Evolutionary conservation across 2,329 filamentous ascomycete genomes (phyloP), one percentile per base, ranked within the genome.

Genomic region (Dendrostoma leiphaemia): DNA sequence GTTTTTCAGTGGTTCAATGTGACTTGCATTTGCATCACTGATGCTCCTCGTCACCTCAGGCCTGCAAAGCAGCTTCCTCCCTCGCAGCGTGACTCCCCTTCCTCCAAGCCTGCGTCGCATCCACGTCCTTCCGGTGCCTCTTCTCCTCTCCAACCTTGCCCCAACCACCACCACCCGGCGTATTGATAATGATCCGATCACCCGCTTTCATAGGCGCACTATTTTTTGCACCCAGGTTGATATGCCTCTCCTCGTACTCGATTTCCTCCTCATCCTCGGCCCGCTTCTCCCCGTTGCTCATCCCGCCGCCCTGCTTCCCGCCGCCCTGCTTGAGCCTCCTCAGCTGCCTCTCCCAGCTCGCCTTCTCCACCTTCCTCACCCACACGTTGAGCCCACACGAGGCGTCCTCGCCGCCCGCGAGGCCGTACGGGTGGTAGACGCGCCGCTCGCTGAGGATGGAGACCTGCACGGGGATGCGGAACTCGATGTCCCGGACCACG

Each of bases 351-450:
- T 78, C 76, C 67, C 76, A 77, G 62, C 76, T 76, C 1, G 73
- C 73, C 68, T 83, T 84, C 61, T 78, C 74, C 50, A 93, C 86
- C 57, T 82, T 86, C 7, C 90, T 78, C 29, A 95, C 85, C 93
- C 93, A 97, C 43, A 95, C 75, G 62, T 97, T 97, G 58, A 92
- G 73, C 0, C 93, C 93, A 48, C 88, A 87, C 62, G 83, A 73
- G 0, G 85, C 93, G 58, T 93, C 88, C 53, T 85, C 86, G 3
- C 93, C 93, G 0, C 93, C 93, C 21, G 85, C 86, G 56, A 97
- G 78, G 0, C 93, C 92, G 61, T 92, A 96, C 1, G 91, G 91
- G 49, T 83, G 79, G 59, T 89, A 85, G 0, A 93, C 88, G 28
- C 91, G 74, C 17, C 91, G 70, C 69, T 96, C 90, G 6, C 84